Base-by-base conservation (phyloP, 257 asterid species). In the Apocynum venetum region DNA sequence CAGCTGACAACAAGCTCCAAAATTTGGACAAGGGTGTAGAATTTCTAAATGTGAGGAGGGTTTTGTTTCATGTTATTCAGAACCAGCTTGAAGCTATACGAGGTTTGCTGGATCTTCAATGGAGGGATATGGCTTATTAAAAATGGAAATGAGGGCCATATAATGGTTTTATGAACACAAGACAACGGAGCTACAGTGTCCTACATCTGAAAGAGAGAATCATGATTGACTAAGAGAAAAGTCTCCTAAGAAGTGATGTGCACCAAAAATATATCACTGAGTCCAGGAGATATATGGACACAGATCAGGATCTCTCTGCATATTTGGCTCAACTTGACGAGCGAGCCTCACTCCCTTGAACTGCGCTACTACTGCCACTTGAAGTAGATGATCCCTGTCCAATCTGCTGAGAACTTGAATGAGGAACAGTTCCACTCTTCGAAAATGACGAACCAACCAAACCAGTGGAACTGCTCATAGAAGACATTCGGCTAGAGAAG, bases 291-390 rank as follows among this genome's bases (percentile, higher is more conserved):
- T 59, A 12, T 75, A 77, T 82, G 81, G 76, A 85, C 75, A 77
- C 71, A 79, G 69, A 78, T 71, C 74, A 61, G 6, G 71, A 80
- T 35, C 53, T 60, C 81, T 63, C 72, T 46, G 31, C 68, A 57
- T 48, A 72, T 36, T 80, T 73, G 52, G 70, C 80, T 89, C 86
- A 89, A 87, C 85, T 89, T 72, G 97, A 89, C 51, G 88, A 71
- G 81, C 57, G 87, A 79, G 80, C 78, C 88, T 83, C 93, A 72
- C 87, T 84, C 77, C 91, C 91, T 46, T 53, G 88, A 69, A 79
- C 53, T 69, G 79, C 20, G 69, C 80, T 69, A 69, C 77, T 80
- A 80, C 80, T 75, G 77, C 80, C 79, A 48, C 79, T 59, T 15
- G 80, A 59, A 70, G 69, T 41, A 48, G 83, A 69, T 36, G 83